A percentile compares a stretch with the other conserved stretches of the same genome.
Evolutionary conservation across 805 yeast genomes (phyloP).

Genomic region (Starmerella kuoi): DNA sequence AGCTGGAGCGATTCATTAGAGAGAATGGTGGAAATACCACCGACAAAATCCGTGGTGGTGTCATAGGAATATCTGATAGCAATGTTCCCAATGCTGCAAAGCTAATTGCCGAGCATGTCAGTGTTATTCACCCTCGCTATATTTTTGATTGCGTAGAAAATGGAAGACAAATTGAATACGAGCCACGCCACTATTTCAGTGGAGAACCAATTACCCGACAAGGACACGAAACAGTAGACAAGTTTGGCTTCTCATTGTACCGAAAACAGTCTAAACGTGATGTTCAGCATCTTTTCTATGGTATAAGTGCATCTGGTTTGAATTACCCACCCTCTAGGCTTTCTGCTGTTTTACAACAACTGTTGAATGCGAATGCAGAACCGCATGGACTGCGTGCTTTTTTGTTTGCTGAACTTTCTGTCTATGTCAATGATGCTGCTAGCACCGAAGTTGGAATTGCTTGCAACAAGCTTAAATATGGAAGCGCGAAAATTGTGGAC

Average conservation of each 20-base stretch:
- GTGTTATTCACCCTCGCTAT: constrained; percentile 65
- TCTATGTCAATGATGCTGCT: background rate
- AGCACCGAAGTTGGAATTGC: background rate
- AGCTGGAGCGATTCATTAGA: constrained; percentile 20
- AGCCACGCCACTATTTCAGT: constrained; percentile 44
- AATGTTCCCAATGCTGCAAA: constrained; percentile 15
- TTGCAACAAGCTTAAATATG: background rate
- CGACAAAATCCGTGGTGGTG: constrained; percentile 10
- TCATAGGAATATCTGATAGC: constrained; percentile 22
- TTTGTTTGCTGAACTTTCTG: background rate
- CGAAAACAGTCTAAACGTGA: constrained; percentile 25
- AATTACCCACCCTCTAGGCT: background rate
- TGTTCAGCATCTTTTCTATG: constrained; percentile 1
- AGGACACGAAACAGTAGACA: constrained; percentile 33
- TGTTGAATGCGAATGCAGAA: background rate
- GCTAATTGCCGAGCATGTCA: constrained; percentile 19
- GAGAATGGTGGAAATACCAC: constrained; percentile 26
- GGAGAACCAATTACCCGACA: constrained; percentile 27
- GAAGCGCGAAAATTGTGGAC: background rate
- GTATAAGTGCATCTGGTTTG: constrained; percentile 3
- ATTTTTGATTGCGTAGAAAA: constrained; percentile 48
- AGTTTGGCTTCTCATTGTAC: constrained; percentile 49
- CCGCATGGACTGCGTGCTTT: background rate
- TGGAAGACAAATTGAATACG: constrained; percentile 38
- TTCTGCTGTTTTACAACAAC: background rate